Evolutionary conservation across 148 eudicot species (phyloP).

Genomic region (Arbutus unedo): DNA sequence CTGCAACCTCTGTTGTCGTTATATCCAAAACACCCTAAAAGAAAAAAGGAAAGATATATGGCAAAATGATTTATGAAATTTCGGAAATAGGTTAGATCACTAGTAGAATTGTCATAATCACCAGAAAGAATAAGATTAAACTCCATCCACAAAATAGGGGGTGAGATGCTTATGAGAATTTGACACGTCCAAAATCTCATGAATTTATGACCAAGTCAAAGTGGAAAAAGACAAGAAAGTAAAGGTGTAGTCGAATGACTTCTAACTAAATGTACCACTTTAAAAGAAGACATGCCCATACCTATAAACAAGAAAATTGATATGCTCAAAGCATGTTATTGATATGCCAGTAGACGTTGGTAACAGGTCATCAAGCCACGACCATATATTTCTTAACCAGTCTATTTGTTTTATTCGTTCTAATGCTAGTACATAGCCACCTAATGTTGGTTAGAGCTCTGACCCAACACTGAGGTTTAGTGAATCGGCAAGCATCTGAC

Average conservation of each 20-base stretch:
- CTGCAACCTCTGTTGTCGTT: slow-evolving; percentile 97
- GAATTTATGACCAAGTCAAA: neutral
- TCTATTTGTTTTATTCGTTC: slow-evolving; percentile 3
- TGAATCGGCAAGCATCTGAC: neutral
- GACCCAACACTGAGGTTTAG: neutral
- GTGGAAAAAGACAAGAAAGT: neutral
- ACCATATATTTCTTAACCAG: neutral
- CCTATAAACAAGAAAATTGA: neutral
- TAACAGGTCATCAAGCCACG: neutral
- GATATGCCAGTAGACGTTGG: neutral
- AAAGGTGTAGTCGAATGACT: neutral
- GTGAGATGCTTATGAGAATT: neutral
- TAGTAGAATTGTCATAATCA: neutral
- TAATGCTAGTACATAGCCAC: neutral
- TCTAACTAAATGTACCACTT: neutral
- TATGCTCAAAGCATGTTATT: neutral
- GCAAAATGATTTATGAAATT: neutral
- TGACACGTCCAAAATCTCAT: neutral
- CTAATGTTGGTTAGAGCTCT: neutral
- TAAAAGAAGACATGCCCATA: neutral
- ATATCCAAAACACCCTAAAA: slow-evolving; percentile 91
- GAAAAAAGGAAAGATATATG: neutral
- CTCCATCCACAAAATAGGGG: too few relatives aligned
- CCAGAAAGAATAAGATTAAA: neutral
- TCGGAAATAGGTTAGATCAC: neutral